phyloP scores from a whole-genome alignment of 1,284 basidiomycete genomes.

The Schizophyllum commune region DNA sequence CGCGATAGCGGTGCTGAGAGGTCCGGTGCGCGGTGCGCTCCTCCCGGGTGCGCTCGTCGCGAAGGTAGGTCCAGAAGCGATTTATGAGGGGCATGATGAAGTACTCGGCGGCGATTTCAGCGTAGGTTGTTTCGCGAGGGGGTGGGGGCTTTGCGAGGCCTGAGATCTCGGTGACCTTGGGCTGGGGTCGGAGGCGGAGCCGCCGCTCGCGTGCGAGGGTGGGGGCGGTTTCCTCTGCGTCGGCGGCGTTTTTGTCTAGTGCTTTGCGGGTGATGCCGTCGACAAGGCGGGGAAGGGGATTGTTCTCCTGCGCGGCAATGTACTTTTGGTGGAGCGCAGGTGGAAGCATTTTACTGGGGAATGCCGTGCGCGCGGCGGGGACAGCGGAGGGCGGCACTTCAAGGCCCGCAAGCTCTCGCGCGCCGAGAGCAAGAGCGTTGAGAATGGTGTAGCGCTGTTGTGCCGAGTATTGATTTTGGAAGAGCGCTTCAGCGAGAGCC shows the following conservation, averaged over 20 bases:
- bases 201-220: constrained; percentile 64
- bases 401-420: constrained; percentile 76
- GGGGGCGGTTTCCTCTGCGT: constrained; percentile 43
- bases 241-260: constrained; percentile 47
- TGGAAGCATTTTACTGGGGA: constrained; percentile 80
- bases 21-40: constrained; percentile 48
- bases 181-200: constrained; percentile 54
- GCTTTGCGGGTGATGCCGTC: constrained; percentile 52
- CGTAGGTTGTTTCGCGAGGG: constrained; percentile 42
- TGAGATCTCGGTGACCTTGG: constrained; percentile 37
- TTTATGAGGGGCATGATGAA: constrained; percentile 87
- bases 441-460: constrained; percentile 81
- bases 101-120: constrained; percentile 73
- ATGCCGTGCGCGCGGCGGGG: constrained; percentile 36
- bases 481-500: constrained; percentile 86
- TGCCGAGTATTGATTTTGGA: constrained; percentile 84
- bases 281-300: constrained; percentile 44
- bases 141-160: constrained; percentile 8
- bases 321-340: constrained; percentile 62
- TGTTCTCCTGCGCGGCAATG: constrained; percentile 29
- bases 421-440: constrained; percentile 79
- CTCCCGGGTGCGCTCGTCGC: constrained; percentile 73
- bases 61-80: constrained; percentile 85
- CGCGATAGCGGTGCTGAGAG: constrained; percentile 47
- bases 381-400: constrained; percentile 37